These are phyloP conservation scores for Chrysosporium queenslandicum DNA, from an alignment of 2,329 filamentous ascomycete genomes.

Conservation along the genomic window DNA sequence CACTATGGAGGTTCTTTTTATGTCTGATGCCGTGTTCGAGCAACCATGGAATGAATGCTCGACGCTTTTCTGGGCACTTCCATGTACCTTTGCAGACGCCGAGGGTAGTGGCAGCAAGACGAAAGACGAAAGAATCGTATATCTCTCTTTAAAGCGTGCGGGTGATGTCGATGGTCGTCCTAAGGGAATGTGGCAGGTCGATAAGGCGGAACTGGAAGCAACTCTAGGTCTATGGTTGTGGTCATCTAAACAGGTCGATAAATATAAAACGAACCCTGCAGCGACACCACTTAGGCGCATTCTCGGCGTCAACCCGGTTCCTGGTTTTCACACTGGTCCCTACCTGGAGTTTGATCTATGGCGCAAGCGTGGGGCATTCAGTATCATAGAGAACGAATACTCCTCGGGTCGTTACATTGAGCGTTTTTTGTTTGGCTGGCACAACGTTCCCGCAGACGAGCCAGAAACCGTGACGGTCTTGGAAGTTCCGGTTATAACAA, in stretches of 20 bases:
- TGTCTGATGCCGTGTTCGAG: background rate
- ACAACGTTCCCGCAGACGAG: slow-evolving; percentile 15
- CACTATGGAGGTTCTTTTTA: background rate
- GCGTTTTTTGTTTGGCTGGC: slow-evolving; percentile 6
- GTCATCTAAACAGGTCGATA: too few species aligned
- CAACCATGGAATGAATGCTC: background rate
- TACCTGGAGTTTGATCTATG: slow-evolving; percentile 14
- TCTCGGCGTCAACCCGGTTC: background rate
- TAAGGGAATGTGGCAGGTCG: too few species aligned
- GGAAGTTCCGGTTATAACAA: slow-evolving; percentile 20
- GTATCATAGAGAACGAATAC: slow-evolving; percentile 14
- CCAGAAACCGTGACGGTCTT: slow-evolving; percentile 15
- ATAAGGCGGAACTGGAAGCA: background rate
- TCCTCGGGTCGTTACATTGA: background rate
- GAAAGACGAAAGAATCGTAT: background rate
- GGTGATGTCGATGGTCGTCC: too few species aligned
- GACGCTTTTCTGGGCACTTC: background rate
- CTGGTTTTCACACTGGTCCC: too few species aligned
- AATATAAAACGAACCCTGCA: too few species aligned
- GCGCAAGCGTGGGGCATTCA: background rate
- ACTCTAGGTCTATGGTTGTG: background rate
- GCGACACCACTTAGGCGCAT: too few species aligned
- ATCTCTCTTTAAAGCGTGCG: too few species aligned
- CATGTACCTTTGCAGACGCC: background rate
- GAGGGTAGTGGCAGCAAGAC: background rate